Evolutionary conservation across 2,329 filamentous ascomycete genomes (phyloP), one percentile per base, ranked within the genome.

Genomic region (Fusarium veterinarium): DNA sequence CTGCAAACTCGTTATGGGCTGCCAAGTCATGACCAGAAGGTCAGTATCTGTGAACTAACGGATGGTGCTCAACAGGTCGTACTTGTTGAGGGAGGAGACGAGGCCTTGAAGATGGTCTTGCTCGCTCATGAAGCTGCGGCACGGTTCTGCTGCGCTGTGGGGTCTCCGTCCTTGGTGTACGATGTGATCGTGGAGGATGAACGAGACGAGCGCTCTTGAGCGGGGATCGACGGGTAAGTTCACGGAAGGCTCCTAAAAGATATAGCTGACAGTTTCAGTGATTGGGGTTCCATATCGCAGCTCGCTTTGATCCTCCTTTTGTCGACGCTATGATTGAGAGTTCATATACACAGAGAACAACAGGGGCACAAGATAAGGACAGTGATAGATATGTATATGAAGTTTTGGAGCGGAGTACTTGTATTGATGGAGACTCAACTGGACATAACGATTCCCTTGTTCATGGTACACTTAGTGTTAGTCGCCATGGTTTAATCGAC

Each of bases 171-270:
- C 8, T 7, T 31, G 3, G 28, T n/a, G 46, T 49, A 49, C 3
- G 46, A 49, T 7, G 30, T 49, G 11, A 16, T 49, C 0, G 5
- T 19, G 16, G 28, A 49, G 7, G 30, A 33, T 7, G 16, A 16
- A 23, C 2, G 11, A 2, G 17, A 2, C 1, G 20, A 7, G 0
- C 16, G 8, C 1, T 11, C 10, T 33, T 49, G 16, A 49, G 20
- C 5, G 1, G 3, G 20, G 5, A 19, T 3, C 10, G 1, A 13
- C 5, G 2, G 5, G 30, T 33, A 49, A 7, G 30, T 9, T 17
- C 5, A 23, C 5, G 11, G 9, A 7, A 33, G 6, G 8, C 5
- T 9, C 5, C 3, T 23, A 1, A 6, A 9, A 17, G 1, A 23
- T 2, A 19, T 19, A 5, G 5, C 46, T 49, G 10, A 31, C 7